Percentiles rank a stretch among this genome's conserved stretches.
Conservation (phyloP, 495 filamentous ascomycete genomes). For the Platismatia glauca region DNA sequence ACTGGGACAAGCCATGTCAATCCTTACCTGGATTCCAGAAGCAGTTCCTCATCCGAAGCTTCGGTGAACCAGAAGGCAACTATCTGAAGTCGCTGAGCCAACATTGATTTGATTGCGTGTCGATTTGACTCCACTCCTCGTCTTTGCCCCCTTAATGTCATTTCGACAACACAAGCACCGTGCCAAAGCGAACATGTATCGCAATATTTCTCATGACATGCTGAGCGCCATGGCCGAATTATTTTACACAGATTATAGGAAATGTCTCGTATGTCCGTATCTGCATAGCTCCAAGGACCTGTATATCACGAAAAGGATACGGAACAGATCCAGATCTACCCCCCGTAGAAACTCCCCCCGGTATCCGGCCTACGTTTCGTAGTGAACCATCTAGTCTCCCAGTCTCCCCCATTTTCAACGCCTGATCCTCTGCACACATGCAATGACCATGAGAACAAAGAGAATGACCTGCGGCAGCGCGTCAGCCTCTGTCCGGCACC, state of each 20-base stretch:
- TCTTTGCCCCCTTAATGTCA: not conserved
- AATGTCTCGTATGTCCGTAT: not conserved
- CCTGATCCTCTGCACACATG: conserved; percentile 10
- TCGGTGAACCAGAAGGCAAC: not conserved
- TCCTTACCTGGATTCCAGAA: not conserved
- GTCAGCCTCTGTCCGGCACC: not conserved
- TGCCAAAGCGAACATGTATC: not conserved
- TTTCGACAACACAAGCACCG: not conserved
- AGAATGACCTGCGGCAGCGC: conserved; percentile 1
- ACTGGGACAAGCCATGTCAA: not conserved
- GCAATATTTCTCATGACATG: not conserved
- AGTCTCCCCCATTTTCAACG: not conserved
- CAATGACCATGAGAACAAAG: conserved; percentile 6
- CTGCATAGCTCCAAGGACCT: not conserved
- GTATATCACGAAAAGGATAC: not conserved
- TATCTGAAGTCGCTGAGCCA: not conserved
- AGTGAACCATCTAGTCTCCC: not conserved
- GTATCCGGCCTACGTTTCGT: not conserved
- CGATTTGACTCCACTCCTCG: not conserved
- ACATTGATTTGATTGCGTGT: not conserved
- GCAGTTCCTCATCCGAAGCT: not conserved
- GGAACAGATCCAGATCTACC: not conserved
- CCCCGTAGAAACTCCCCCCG: not conserved
- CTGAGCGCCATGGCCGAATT: not conserved
- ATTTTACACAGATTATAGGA: not conserved